phyloP scores from a whole-genome alignment of 768 basidiomycete genomes.

The Pleurotus cornucopiae region DNA sequence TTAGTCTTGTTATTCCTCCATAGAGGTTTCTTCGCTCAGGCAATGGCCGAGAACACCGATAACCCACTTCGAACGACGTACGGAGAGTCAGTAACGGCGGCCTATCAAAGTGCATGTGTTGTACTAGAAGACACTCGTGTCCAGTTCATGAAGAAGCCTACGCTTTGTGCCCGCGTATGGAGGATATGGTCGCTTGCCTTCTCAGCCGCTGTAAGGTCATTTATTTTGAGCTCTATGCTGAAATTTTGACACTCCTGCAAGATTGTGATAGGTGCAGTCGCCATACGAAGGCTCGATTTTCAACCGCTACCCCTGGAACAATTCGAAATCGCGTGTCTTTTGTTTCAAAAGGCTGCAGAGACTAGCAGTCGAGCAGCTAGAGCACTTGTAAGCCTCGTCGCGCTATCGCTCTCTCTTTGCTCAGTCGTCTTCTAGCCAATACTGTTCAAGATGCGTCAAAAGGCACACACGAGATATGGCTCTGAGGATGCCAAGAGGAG shows the following conservation, averaged over 20 bases:
- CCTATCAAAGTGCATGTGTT: conserved; percentile 46
- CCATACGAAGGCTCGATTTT: conserved; percentile 41
- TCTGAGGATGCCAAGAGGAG: not conserved
- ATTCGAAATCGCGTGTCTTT: conserved; percentile 40
- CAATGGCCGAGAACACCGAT: conserved; percentile 40
- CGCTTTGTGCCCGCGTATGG: conserved; percentile 49
- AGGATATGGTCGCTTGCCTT: conserved; percentile 56
- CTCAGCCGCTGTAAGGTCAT: conserved; percentile 42
- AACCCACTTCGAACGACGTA: conserved; percentile 47
- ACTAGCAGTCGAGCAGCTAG: conserved; percentile 45
- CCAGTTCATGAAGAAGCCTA: conserved; percentile 40
- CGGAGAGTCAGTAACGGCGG: conserved; percentile 44
- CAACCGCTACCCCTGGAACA: conserved; percentile 41
- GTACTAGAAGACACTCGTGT: conserved; percentile 37
- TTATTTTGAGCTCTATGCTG: not conserved
- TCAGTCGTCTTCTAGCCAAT: conserved; percentile 30
- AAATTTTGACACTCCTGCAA: conserved; percentile 14
- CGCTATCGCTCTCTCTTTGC: not conserved
- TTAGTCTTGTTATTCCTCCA: conserved; percentile 53
- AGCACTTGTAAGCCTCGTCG: conserved; percentile 34
- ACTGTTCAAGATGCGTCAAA: conserved; percentile 38
- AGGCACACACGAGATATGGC: conserved; percentile 21
- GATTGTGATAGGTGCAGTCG: conserved; percentile 53
- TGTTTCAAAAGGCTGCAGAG: conserved; percentile 41
- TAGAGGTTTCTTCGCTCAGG: conserved; percentile 54